phyloP scores from a whole-genome alignment of 176 grass and related monocot genomes.

The Carex cristatella region DNA sequence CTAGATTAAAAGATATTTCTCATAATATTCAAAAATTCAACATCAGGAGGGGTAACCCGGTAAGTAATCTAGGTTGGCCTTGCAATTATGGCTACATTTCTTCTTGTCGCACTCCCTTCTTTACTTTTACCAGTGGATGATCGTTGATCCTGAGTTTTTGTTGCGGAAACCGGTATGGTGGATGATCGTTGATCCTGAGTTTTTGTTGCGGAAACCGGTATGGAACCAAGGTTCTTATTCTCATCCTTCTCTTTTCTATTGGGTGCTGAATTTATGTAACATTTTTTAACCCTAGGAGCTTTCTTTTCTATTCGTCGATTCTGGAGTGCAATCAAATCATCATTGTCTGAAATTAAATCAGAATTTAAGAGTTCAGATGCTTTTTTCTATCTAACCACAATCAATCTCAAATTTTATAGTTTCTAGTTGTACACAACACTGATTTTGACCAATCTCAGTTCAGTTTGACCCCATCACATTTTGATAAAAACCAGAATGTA shows the following conservation, averaged over 20 bases:
- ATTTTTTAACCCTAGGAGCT: slow-evolving; percentile 2
- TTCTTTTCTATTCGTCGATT: slow-evolving; percentile 27
- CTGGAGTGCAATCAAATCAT: slow-evolving; percentile 41
- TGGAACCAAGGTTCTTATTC: background rate
- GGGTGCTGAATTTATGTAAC: background rate
- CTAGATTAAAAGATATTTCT: background rate
- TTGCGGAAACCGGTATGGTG: background rate
- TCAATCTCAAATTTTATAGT: background rate
- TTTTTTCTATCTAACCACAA: background rate
- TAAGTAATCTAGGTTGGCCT: background rate
- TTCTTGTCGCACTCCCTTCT: background rate
- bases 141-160: background rate
- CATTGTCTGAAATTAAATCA: slow-evolving; percentile 35
- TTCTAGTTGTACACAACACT: background rate
- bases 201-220: background rate
- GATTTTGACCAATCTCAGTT: background rate
- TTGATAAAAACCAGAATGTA: background rate
- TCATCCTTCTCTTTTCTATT: background rate
- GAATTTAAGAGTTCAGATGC: background rate
- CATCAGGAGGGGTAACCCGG: background rate
- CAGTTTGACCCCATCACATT: background rate
- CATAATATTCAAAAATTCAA: background rate
- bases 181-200: background rate
- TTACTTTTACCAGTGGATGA: background rate
- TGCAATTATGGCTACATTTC: background rate